phyloP scores from a whole-genome alignment of 345 rosid genomes.

The Aquilaria malaccensis region DNA sequence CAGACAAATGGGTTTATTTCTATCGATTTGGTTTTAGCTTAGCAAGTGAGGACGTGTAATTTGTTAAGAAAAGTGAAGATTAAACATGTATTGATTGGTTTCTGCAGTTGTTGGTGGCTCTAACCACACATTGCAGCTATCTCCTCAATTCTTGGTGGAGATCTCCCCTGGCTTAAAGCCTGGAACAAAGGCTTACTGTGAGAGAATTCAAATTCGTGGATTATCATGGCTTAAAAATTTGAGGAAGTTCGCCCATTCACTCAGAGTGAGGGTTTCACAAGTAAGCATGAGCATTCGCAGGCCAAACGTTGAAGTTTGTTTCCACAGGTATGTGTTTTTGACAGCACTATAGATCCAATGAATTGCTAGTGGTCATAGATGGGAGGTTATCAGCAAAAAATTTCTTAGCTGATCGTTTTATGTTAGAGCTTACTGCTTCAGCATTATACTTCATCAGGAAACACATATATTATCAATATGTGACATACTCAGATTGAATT shows the following conservation, averaged over 20 bases:
- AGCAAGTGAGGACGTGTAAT: too few species aligned
- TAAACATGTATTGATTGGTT: background rate
- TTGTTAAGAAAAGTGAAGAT: background rate
- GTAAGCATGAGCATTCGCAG: slow-evolving; percentile 28
- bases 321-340: slow-evolving; percentile 58
- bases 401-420: too few species aligned
- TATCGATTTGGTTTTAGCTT: too few species aligned
- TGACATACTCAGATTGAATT: too few species aligned
- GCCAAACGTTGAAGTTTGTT: slow-evolving; percentile 59
- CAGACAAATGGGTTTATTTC: too few species aligned
- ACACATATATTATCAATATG: too few species aligned
- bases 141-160: slow-evolving; percentile 44
- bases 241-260: slow-evolving; percentile 58
- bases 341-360: too few species aligned
- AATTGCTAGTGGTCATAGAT: too few species aligned
- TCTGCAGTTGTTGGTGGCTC: slow-evolving; percentile 52
- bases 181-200: slow-evolving; percentile 44
- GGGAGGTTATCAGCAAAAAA: too few species aligned
- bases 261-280: slow-evolving; percentile 42
- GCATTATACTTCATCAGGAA: too few species aligned
- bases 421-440: too few species aligned
- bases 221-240: slow-evolving; percentile 49
- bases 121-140: slow-evolving; percentile 28
- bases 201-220: slow-evolving; percentile 67
- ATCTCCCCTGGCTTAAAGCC: slow-evolving; percentile 68